Evolutionary conservation across 495 filamentous ascomycete genomes (phyloP).

Genomic region (Podospora bellae-mahoneyi): DNA sequence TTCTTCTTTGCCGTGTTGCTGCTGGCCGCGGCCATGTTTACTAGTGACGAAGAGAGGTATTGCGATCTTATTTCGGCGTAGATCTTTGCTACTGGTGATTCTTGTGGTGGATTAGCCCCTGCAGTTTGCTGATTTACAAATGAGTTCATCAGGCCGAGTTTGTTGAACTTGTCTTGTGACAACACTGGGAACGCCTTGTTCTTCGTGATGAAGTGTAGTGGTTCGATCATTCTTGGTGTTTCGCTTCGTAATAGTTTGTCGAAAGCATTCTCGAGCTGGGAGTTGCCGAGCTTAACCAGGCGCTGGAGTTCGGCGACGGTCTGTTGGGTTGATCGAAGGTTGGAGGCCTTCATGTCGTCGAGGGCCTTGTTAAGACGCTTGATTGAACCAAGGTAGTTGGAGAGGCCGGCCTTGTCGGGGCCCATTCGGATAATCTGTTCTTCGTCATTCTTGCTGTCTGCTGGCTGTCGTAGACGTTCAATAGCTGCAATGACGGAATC

Average conservation of each 20-base stretch:
- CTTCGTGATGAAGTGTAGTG: constrained; percentile 91
- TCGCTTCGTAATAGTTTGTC: constrained; percentile 65
- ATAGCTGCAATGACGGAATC: constrained; percentile 82
- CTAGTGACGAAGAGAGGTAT: constrained; percentile 73
- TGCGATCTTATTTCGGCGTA: constrained; percentile 83
- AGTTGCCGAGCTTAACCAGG: constrained; percentile 71
- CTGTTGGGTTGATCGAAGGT: constrained; percentile 86
- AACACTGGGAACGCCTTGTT: constrained; percentile 53
- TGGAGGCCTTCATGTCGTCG: constrained; percentile 74
- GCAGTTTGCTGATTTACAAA: constrained; percentile 37
- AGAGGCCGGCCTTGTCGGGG: constrained; percentile 72
- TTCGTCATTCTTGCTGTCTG: constrained; percentile 82
- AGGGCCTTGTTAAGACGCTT: constrained; percentile 83
- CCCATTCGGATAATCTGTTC: constrained; percentile 86
- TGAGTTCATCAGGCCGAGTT: constrained; percentile 50
- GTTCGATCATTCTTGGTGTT: constrained; percentile 73
- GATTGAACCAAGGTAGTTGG: constrained; percentile 83
- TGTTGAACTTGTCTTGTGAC: constrained; percentile 48
- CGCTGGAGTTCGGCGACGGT: constrained; percentile 75
- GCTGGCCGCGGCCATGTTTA: constrained; percentile 82
- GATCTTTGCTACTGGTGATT: constrained; percentile 63
- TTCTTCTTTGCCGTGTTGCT: constrained; percentile 83
- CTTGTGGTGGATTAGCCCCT: constrained; percentile 50
- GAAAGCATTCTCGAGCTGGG: constrained; percentile 78
- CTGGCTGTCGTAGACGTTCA: constrained; percentile 79